These are phyloP conservation scores for Rhododendron mucronatum DNA, from an alignment of 148 eudicot species.

Conservation along the genomic window DNA sequence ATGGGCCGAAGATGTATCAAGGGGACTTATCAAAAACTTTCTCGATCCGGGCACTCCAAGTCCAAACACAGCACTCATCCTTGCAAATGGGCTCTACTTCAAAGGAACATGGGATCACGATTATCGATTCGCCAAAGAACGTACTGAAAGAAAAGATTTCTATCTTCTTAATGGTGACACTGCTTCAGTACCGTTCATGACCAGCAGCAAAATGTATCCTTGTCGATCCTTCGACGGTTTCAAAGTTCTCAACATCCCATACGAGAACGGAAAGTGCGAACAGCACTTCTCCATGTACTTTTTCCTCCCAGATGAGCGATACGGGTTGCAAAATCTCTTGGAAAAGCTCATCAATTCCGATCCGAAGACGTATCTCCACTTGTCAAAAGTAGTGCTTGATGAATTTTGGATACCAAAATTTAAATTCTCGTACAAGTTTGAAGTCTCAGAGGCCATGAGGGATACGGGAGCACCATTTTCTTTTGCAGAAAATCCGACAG, in stretches of 20 bases:
- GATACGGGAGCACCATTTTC: conserved; percentile 9
- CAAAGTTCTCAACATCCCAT: not conserved
- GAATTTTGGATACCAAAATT: conserved; percentile 19
- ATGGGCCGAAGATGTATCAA: conserved; percentile 12
- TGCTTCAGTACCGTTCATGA: conserved; percentile 7
- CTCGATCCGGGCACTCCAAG: not conserved
- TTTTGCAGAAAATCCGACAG: not conserved
- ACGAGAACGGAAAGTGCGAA: not conserved
- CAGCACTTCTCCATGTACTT: not conserved
- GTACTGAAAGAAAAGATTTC: not conserved
- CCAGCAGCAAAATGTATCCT: not conserved
- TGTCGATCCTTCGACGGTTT: not conserved
- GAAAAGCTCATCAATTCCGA: not conserved
- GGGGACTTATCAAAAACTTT: conserved; percentile 14
- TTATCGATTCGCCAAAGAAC: not conserved
- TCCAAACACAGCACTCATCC: not conserved
- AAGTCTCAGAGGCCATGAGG: not conserved
- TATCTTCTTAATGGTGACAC: conserved; percentile 7
- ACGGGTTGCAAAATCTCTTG: not conserved
- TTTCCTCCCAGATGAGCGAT: not conserved
- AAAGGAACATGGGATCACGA: conserved; percentile 9
- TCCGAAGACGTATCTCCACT: not conserved
- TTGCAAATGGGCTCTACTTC: conserved; percentile 18
- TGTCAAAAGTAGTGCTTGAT: not conserved
- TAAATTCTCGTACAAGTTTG: not conserved